These are phyloP conservation scores for Globisporangium sylvaticum DNA, from an alignment of 352 stramenopile species.

Conservation along the genomic window DNA sequence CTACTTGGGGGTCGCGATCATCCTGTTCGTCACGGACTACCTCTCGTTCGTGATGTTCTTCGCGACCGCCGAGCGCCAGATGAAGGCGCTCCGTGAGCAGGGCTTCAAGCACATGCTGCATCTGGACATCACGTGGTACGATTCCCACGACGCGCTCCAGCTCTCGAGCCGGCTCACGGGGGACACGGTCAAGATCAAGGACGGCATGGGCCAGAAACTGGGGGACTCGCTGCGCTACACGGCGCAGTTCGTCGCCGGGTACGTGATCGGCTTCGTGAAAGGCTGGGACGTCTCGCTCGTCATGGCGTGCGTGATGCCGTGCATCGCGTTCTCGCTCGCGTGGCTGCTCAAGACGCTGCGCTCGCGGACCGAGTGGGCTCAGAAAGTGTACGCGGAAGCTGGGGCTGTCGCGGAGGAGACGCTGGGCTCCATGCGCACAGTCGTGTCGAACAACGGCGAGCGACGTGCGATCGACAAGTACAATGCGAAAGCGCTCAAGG, in stretches of 20 bases:
- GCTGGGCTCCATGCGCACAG: conserved; percentile 52
- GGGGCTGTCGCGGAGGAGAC: conserved; percentile 57
- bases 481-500: conserved; percentile 19
- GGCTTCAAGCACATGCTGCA: conserved; percentile 43
- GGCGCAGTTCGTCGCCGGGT: conserved; percentile 35
- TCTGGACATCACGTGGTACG: conserved; percentile 54
- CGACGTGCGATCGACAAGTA: conserved; percentile 38
- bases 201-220: conserved; percentile 52
- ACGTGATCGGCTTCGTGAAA: conserved; percentile 38
- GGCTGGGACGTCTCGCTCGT: conserved; percentile 45
- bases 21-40: conserved; percentile 34
- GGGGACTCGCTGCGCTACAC: conserved; percentile 35
- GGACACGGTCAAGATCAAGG: conserved; percentile 55
- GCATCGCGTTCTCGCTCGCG: conserved; percentile 33
- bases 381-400: conserved; percentile 46
- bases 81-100: conserved; percentile 35
- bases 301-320: conserved; percentile 44
- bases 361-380: conserved; percentile 17
- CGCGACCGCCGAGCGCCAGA: conserved; percentile 33
- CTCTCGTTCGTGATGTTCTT: conserved; percentile 28
- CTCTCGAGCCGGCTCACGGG: conserved; percentile 39
- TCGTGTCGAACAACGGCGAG: conserved; percentile 46
- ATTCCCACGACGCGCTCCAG: conserved; percentile 35
- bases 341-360: conserved; percentile 29
- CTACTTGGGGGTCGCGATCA: conserved; percentile 27